Percentiles rank a stretch among this genome's conserved stretches.
Conservation (phyloP, 2,329 filamentous ascomycete species). For the Phyllosticta citriasiana region DNA sequence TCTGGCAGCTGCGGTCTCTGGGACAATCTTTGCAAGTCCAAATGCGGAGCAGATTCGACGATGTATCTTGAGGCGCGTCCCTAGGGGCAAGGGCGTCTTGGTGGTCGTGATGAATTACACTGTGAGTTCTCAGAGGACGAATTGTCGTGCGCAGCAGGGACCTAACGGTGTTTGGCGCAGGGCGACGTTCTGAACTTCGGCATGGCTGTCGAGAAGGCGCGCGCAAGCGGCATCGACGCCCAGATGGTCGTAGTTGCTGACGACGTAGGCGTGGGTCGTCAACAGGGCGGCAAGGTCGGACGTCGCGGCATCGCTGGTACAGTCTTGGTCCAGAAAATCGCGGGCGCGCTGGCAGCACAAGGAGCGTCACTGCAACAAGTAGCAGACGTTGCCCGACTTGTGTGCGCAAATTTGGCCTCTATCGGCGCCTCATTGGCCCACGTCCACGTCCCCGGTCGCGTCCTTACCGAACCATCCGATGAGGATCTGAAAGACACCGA, state of each 20-base stretch:
- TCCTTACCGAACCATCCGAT: slow-evolving; percentile 40
- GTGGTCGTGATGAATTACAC: slow-evolving; percentile 97
- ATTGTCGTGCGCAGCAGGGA: no score
- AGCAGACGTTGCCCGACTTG: slow-evolving; percentile 58
- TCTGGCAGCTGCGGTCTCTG: slow-evolving; percentile 71
- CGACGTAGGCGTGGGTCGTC: slow-evolving; percentile 79
- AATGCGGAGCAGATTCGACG: slow-evolving; percentile 72
- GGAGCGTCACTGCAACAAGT: slow-evolving; percentile 61
- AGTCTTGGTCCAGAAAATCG: slow-evolving; percentile 82
- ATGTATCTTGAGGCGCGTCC: slow-evolving; percentile 64
- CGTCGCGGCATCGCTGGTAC: slow-evolving; percentile 84
- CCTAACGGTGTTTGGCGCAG: background rate
- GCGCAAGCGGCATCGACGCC: slow-evolving; percentile 63
- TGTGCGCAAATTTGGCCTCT: slow-evolving; percentile 67
- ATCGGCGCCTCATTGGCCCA: slow-evolving; percentile 80
- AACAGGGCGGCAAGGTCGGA: slow-evolving; percentile 81
- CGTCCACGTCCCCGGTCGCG: slow-evolving; percentile 84
- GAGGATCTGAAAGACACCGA: slow-evolving; percentile 51
- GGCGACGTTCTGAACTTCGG: slow-evolving; percentile 74
- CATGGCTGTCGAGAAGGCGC: slow-evolving; percentile 85
- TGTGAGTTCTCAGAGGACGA: slow-evolving; percentile 20
- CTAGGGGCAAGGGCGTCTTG: slow-evolving; percentile 62
- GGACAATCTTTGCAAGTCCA: slow-evolving; percentile 78
- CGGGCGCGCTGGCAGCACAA: slow-evolving; percentile 68
- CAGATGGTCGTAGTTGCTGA: slow-evolving; percentile 91